Evolutionary conservation across 352 stramenopile genomes (phyloP).

Genomic region (Globisporangium parvum): DNA sequence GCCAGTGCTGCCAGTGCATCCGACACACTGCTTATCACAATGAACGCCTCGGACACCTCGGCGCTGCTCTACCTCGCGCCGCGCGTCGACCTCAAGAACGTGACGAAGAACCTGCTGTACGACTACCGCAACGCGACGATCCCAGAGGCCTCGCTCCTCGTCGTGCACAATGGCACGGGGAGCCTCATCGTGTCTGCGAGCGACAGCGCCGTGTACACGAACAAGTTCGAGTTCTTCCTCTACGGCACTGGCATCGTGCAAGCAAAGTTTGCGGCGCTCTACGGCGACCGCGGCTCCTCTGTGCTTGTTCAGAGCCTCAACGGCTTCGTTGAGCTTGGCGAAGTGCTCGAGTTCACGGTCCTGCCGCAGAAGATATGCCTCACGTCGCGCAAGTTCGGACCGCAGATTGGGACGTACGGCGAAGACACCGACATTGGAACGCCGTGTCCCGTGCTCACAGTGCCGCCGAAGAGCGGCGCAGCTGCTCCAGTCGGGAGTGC

Average conservation of each 20-base stretch:
- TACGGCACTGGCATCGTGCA: background rate
- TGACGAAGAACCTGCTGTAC: background rate
- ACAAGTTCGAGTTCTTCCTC: background rate
- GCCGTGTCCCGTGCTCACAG: too few species aligned
- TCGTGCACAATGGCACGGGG: slow-evolving; percentile 2
- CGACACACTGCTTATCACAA: background rate
- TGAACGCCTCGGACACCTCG: background rate
- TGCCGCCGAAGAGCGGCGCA: too few species aligned
- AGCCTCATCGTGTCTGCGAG: background rate
- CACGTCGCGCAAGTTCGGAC: too few species aligned
- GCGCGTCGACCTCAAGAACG: background rate
- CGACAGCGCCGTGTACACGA: background rate
- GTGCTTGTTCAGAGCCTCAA: too few species aligned
- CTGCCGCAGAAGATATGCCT: too few species aligned
- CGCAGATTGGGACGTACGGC: too few species aligned
- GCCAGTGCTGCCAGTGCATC: too few species aligned
- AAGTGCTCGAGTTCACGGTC: too few species aligned
- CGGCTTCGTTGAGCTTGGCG: too few species aligned
- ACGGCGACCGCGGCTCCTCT: too few species aligned
- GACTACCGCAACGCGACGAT: background rate
- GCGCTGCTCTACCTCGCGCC: background rate
- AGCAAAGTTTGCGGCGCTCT: background rate
- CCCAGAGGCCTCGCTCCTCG: background rate
- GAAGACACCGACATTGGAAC: too few species aligned
- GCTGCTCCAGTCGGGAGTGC: too few species aligned